Percentiles rank a stretch among this genome's conserved stretches.
Conservation (phyloP, 805 yeast species). For the Candida qinlingensis region DNA sequence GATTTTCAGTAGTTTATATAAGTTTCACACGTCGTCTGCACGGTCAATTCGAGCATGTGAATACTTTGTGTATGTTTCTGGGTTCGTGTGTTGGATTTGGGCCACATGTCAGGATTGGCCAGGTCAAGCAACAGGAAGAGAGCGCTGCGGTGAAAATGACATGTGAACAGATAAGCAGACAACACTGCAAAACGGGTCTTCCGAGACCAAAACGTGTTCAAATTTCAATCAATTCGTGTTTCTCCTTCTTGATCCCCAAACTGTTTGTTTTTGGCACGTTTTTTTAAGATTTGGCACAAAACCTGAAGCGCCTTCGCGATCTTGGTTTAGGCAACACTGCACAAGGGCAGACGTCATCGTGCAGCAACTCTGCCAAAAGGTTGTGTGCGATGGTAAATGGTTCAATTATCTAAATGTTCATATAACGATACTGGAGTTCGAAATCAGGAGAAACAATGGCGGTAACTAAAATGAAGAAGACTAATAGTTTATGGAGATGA, state of each 20-base stretch:
- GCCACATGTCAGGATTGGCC: too few species aligned
- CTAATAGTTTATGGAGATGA: not conserved
- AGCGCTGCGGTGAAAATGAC: not conserved
- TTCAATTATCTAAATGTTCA: too few species aligned
- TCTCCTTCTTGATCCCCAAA: not conserved
- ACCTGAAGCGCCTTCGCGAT: not conserved
- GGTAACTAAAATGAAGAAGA: not conserved
- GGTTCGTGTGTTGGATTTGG: not conserved
- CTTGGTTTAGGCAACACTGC: too few species aligned
- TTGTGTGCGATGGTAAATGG: too few species aligned
- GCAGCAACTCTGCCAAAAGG: too few species aligned
- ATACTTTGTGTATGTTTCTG: not conserved
- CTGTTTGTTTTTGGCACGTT: not conserved
- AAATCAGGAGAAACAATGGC: not conserved
- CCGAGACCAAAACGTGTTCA: too few species aligned
- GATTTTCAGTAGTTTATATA: too few species aligned
- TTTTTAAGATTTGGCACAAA: not conserved
- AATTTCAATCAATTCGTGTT: too few species aligned
- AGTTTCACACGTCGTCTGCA: not conserved
- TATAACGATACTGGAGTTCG: too few species aligned
- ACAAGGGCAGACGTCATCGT: too few species aligned
- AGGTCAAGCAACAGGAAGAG: too few species aligned
- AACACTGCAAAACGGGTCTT: too few species aligned
- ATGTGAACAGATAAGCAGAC: not conserved
- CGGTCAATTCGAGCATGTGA: not conserved